phyloP scores from a whole-genome alignment of 305 asterid species.

The Andrographis paniculata region DNA sequence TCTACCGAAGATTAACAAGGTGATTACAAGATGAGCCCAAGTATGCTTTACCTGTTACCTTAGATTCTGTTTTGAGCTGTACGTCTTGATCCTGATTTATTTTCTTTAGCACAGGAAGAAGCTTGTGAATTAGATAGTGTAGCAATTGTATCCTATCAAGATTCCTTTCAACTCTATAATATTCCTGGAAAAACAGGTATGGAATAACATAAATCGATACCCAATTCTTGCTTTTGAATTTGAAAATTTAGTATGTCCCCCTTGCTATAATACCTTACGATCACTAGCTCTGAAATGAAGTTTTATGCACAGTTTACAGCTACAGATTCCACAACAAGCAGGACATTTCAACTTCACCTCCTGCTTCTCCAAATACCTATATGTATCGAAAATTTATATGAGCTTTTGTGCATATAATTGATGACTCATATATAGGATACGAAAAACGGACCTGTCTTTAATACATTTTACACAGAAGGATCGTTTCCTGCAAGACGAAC shows the following conservation, averaged over 20 bases:
- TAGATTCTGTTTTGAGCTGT: constrained; percentile 73
- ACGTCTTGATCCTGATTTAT: constrained; percentile 49
- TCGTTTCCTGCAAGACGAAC: constrained; percentile 70
- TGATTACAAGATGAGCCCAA: constrained; percentile 11
- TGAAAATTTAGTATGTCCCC: constrained; percentile 8
- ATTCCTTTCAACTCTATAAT: constrained; percentile 41
- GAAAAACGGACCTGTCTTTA: constrained; percentile 54
- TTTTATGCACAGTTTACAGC: constrained; percentile 63
- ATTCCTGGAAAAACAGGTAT: constrained; percentile 43
- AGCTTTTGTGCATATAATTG: constrained; percentile 13
- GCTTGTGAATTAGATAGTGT: constrained; percentile 57
- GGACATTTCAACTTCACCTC: constrained; percentile 75
- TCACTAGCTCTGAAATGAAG: constrained; percentile 27
- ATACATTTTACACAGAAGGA: constrained; percentile 70
- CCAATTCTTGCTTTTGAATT: constrained; percentile 16
- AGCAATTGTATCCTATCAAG: constrained; percentile 51
- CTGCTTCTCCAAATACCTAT: constrained; percentile 60
- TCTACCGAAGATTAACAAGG: constrained; percentile 11
- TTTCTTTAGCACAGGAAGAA: constrained; percentile 76
- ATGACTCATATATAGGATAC: constrained; percentile 1
- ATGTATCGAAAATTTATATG: constrained; percentile 18
- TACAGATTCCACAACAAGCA: constrained; percentile 69
- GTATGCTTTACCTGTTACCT: constrained; percentile 44
- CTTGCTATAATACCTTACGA: constrained; percentile 51
- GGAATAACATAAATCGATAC: constrained; percentile 20